These are phyloP conservation scores for Larix kaempferi DNA, from an alignment of 75 land plant species.

Conservation along the genomic window DNA sequence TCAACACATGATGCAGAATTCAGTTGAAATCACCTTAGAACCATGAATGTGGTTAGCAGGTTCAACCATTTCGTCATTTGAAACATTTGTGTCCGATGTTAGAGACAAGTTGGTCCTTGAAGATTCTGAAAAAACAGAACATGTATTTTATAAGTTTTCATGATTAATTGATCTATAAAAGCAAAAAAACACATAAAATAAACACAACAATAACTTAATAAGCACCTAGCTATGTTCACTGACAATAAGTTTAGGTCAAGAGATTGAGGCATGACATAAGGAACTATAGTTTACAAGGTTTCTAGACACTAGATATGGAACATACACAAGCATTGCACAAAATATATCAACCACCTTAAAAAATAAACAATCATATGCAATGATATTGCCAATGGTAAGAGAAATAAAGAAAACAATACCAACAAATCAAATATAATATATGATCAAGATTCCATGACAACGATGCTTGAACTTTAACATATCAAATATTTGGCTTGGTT, in stretches of 20 bases:
- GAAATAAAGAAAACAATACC: not conserved
- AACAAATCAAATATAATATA: not conserved
- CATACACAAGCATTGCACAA: not conserved
- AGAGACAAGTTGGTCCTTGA: not conserved
- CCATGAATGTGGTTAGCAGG: not conserved
- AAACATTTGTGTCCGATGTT: not conserved
- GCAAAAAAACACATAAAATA: not conserved
- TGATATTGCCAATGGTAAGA: not conserved
- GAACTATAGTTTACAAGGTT: not conserved
- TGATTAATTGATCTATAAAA: not conserved
- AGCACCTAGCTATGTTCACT: not conserved
- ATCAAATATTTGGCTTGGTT: no score
- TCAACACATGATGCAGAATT: not conserved
- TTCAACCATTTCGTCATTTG: constrained; percentile 3
- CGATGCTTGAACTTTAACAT: not conserved
- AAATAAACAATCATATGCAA: not conserved
- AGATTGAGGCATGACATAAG: not conserved
- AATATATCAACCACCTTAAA: not conserved
- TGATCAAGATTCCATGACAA: no score
- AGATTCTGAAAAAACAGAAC: constrained; percentile 2
- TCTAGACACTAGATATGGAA: not conserved
- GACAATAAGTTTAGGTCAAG: not conserved
- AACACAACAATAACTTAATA: not conserved
- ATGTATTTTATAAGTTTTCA: not conserved
- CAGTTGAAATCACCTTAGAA: constrained; percentile 5